Base-by-base conservation (phyloP, 2,329 filamentous ascomycete species). In the Ophiostoma sp. region DNA sequence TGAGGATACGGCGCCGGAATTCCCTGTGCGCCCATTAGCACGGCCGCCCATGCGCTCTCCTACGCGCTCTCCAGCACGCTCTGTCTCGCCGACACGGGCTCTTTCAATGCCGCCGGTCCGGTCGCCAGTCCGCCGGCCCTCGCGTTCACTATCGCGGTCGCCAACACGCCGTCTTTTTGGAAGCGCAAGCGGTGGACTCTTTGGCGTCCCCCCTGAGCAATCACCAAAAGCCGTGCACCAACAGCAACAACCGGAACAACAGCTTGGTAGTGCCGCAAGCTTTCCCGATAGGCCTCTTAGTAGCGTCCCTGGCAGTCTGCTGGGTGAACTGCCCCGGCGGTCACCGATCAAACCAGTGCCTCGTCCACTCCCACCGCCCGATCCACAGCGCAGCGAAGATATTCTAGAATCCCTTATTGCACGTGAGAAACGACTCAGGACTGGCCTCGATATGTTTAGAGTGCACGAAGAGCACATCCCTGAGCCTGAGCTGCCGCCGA, bases 401-500 rank as follows among this genome's bases (percentile, higher is more conserved):
- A 71, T 80, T 4, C 72, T 81, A 27, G 78, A 80, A 44, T 81
- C 79, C 0, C 81, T 83, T 44, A 74, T 76, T 4, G 75, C 79
- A 2, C 76, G 78, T 8, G 74, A 73, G 1, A 68, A 80, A 38
- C 76, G 76, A 7, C 78, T 65, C 12, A 44, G 64, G 12, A 60
- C 79, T 41, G 80, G 73, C 41, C 78, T 73, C n/a, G 76, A 70
- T 18, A 76, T 75, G 5, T 76, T 77, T 1, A 71, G 78, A 0
- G 75, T 76, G 0, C 69, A 72, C 6, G 71, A 75, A 2, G 76
- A 76, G 6, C 47, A 42, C 41, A 58, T 71, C 75, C n/a, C 81
- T 81, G 87, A 90, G 72, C 87, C 87, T 1, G 86, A 89, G 64
- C 79, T 91, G 5, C 89, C 88, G 3, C 85, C 85, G 0, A 85